These are phyloP conservation scores for Cladophialophora exuberans DNA, from an alignment of 2,329 filamentous ascomycete species.

Conservation along the genomic window DNA sequence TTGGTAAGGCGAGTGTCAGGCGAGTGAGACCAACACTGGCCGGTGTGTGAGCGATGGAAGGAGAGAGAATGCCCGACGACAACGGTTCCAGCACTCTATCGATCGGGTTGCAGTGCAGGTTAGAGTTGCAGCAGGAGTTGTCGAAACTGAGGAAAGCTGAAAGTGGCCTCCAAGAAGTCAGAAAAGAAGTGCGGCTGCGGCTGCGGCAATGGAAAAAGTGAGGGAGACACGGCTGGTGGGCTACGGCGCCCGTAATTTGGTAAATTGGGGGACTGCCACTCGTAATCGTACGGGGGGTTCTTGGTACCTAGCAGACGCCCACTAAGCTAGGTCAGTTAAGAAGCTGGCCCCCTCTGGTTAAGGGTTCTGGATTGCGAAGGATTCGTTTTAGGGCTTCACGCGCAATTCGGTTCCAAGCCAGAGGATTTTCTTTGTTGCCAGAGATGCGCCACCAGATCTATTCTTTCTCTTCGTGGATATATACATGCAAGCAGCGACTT, in stretches of 20 bases:
- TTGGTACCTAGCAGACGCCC: not conserved
- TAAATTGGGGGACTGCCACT: not conserved
- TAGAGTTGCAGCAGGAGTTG: not conserved
- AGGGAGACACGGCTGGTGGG: not conserved
- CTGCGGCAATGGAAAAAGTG: slow-evolving; percentile 10
- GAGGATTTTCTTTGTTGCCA: not conserved
- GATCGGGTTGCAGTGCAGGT: not conserved
- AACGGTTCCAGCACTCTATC: not conserved
- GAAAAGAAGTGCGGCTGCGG: slow-evolving; percentile 14
- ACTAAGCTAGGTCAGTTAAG: too few species aligned
- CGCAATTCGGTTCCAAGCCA: not conserved
- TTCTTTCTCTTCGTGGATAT: not conserved
- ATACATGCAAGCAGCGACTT: not conserved
- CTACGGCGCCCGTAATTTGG: slow-evolving; percentile 12
- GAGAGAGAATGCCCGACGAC: not conserved
- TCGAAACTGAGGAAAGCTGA: slow-evolving; percentile 7
- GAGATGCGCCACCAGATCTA: not conserved
- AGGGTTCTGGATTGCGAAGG: not conserved
- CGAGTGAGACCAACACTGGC: slow-evolving; percentile 4
- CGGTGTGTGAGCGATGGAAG: slow-evolving; percentile 10
- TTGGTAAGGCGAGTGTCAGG: slow-evolving; percentile 14
- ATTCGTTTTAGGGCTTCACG: not conserved
- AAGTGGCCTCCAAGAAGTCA: slow-evolving; percentile 2
- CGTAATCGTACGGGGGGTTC: slow-evolving; percentile 1
- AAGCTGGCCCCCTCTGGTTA: too few species aligned